Evolutionary conservation across 352 stramenopile species (phyloP).

Genomic region (Phytophthora pluvialis): DNA sequence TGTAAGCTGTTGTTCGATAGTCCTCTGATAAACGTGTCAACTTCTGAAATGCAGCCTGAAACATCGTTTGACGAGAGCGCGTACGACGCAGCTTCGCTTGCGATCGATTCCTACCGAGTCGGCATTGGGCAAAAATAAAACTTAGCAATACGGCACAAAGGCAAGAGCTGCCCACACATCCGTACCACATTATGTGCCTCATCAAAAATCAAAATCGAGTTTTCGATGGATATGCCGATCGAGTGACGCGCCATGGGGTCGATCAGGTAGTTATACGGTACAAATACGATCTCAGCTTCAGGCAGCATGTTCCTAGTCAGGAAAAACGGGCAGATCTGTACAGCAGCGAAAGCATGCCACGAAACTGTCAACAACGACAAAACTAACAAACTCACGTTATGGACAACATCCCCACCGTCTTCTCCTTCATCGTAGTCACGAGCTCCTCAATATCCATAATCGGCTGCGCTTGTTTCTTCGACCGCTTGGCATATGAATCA

Average conservation of each 20-base stretch:
- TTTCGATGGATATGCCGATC: constrained; percentile 95
- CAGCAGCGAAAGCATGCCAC: not conserved
- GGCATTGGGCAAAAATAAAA: constrained; percentile 5
- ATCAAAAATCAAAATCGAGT: constrained; percentile 99
- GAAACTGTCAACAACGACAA: constrained; percentile 33
- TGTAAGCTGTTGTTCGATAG: constrained; percentile 67
- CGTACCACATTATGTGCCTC: constrained; percentile 99
- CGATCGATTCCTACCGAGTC: constrained; percentile 76
- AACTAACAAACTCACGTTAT: not conserved
- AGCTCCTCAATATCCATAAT: constrained; percentile 99
- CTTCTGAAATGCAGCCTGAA: constrained; percentile 93
- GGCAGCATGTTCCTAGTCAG: constrained; percentile 91
- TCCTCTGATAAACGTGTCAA: constrained; percentile 86
- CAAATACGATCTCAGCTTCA: constrained; percentile 96
- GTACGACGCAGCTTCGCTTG: constrained; percentile 96
- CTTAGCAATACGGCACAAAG: too few relatives aligned
- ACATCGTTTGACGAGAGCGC: constrained; percentile 95
- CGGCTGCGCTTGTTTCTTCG: constrained; percentile 55
- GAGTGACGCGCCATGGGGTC: constrained; percentile 91
- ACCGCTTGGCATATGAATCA: constrained; percentile 61
- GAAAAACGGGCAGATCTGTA: constrained; percentile 98
- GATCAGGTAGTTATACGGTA: constrained; percentile 99
- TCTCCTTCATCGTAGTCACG: constrained; percentile 86
- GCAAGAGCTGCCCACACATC: not conserved
- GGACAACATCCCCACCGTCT: constrained; percentile 44